Evolutionary conservation across 345 rosid genomes (phyloP).

Genomic region (Psidium friedrichsthalianum): DNA sequence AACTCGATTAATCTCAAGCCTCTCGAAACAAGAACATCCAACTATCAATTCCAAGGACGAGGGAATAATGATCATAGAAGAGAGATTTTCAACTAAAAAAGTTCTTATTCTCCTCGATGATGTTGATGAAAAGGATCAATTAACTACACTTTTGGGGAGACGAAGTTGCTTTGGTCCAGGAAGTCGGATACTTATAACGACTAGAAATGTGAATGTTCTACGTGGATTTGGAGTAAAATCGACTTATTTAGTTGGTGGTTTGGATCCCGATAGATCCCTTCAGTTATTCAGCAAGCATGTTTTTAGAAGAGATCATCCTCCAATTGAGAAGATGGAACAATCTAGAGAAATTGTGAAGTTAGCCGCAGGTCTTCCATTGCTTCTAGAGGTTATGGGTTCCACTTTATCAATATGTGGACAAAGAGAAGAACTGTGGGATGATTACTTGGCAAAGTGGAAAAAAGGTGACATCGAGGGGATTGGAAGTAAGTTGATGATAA

Average conservation of each 20-base stretch:
- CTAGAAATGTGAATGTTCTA: background rate
- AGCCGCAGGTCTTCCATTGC: background rate
- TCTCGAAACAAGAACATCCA: background rate
- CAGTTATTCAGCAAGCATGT: background rate
- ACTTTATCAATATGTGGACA: background rate
- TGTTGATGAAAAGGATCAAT: background rate
- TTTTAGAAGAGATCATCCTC: background rate
- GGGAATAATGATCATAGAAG: background rate
- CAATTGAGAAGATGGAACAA: background rate
- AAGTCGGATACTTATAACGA: background rate
- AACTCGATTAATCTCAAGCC: background rate
- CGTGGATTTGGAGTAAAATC: background rate
- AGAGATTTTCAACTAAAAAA: background rate
- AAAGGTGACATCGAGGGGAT: background rate
- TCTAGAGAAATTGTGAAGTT: background rate
- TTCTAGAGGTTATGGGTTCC: background rate
- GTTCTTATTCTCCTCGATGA: constrained; percentile 3
- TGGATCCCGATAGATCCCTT: background rate
- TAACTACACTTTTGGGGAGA: background rate
- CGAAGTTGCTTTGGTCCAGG: background rate
- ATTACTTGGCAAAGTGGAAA: background rate
- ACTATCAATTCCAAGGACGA: background rate
- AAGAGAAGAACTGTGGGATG: background rate
- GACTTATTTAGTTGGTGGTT: background rate
- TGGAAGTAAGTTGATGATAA: background rate